A percentile compares a stretch with the other conserved stretches of the same genome.
phyloP scores from a whole-genome alignment of 352 stramenopile genomes.

The Plasmopara halstedii region DNA sequence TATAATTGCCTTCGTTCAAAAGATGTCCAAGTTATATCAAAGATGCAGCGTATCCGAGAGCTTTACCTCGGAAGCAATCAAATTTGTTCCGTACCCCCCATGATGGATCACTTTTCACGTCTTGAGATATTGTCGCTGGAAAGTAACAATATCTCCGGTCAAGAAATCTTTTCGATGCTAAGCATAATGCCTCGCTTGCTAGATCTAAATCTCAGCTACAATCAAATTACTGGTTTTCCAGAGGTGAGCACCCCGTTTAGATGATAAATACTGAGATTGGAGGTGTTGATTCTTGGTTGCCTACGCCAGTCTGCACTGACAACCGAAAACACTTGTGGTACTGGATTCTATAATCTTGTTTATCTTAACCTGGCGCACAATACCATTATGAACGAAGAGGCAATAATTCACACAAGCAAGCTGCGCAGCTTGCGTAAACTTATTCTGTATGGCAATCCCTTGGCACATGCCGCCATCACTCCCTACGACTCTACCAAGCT shows the following conservation, averaged over 20 bases:
- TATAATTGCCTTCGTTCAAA: constrained; percentile 63
- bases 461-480: constrained; percentile 48
- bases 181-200: constrained; percentile 51
- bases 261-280: not conserved
- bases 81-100: constrained; percentile 53
- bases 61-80: constrained; percentile 71
- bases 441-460: constrained; percentile 68
- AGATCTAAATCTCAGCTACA: constrained; percentile 75
- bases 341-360: constrained; percentile 54
- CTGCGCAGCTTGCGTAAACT: constrained; percentile 56
- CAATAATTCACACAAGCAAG: constrained; percentile 36
- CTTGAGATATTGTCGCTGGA: constrained; percentile 75
- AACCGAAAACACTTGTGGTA: constrained; percentile 48
- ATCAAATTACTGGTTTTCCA: constrained; percentile 65
- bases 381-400: constrained; percentile 41
- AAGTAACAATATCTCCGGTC: constrained; percentile 59
- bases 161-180: constrained; percentile 67
- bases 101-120: constrained; percentile 69
- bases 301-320: constrained; percentile 34
- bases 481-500: constrained; percentile 60
- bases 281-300: too few relatives aligned
- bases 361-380: constrained; percentile 78
- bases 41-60: constrained; percentile 67
- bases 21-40: constrained; percentile 64
- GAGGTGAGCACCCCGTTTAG: constrained; percentile 26